Base-by-base conservation (phyloP, 1,284 basidiomycete genomes). In the Marasmius fiardii region DNA sequence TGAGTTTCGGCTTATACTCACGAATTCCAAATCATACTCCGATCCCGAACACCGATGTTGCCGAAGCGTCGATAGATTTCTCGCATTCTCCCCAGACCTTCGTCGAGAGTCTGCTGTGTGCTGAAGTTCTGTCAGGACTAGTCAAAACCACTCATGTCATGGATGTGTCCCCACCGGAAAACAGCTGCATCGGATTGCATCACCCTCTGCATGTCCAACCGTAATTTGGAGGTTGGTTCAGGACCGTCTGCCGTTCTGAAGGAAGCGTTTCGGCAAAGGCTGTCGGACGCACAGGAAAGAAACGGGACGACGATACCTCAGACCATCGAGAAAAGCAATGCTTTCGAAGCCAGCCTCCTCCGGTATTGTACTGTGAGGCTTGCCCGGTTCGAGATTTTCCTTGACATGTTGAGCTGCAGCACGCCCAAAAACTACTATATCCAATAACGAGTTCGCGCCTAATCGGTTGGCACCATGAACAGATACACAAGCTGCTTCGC, bases 391-490 rank as follows among this genome's bases (percentile, higher is more conserved):
- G 58, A 93, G 81, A 55, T 82, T 98, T 64, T 98, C 94, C 68
- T 86, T 89, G 73, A 99, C 99, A 78, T 99, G 97, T 76, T 97
- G 93, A 52, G 97, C 97, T 68, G 93, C 95, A 20, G 97, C 97
- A 73, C 97, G 94, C 65, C 97, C 97, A 68, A 98, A 99, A 65
- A 99, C 97, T 72, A 99, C 97, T 68, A 99, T 98, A 73, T 99
- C 97, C 62, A 99, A 82, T 43, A 99, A 85, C 51, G 97, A 99
- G 83, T 99, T 99, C 71, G 97, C 97, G 65, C 97, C 97, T 57
- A 99, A 90, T 77, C 97, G 94, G 81, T 99, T 99, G 60, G 97
- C 97, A 65, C 97, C 97, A 72, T 99, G 97, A 18, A 99, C 97
- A 20, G 97, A 99, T 43, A 99, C 97, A 71, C 94, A 98, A 28